Conservation (phyloP, 2,329 filamentous ascomycete species). For the Fusarium sp. region DNA sequence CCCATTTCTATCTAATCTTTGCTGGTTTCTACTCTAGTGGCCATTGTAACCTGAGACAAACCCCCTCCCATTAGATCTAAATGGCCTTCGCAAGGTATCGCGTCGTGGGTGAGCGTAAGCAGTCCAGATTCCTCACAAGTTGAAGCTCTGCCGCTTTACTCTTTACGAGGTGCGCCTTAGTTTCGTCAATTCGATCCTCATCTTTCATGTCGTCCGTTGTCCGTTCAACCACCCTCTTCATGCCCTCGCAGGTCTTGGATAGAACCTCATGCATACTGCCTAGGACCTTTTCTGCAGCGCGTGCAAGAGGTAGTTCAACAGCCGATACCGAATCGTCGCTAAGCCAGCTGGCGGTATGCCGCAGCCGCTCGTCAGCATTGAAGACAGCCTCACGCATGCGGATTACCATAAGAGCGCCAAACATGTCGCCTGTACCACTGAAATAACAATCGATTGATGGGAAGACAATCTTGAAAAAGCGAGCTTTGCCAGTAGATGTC, state of each 20-base stretch:
- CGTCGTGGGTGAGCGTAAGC: constrained; percentile 72
- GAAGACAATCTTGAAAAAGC: constrained; percentile 90
- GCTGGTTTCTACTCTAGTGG: constrained; percentile 18
- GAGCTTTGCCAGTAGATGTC: constrained; percentile 69
- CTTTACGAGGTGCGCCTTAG: constrained; percentile 72
- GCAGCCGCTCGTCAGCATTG: constrained; percentile 56
- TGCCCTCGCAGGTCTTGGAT: constrained; percentile 71
- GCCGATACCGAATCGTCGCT: constrained; percentile 77
- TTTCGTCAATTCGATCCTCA: constrained; percentile 59
- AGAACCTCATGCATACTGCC: constrained; percentile 93
- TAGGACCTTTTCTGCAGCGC: constrained; percentile 85
- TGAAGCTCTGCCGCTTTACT: constrained; percentile 91
- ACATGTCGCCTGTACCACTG: constrained; percentile 98
- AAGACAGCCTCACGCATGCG: constrained; percentile 84
- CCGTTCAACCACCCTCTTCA: constrained; percentile 62
- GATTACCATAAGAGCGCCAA: constrained; percentile 88
- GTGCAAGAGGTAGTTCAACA: constrained; percentile 81
- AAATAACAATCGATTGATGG: constrained; percentile 93
- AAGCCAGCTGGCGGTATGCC: constrained; percentile 73
- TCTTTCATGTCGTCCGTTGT: constrained; percentile 55
- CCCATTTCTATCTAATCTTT: constrained; percentile 29
- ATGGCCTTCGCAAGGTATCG: constrained; percentile 69
- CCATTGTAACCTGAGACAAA: neutral
- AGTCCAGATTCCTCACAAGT: constrained; percentile 78
- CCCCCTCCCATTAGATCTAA: constrained; percentile 38